Base-by-base conservation (phyloP, 495 filamentous ascomycete species). In the Chaetomium fimeti region DNA sequence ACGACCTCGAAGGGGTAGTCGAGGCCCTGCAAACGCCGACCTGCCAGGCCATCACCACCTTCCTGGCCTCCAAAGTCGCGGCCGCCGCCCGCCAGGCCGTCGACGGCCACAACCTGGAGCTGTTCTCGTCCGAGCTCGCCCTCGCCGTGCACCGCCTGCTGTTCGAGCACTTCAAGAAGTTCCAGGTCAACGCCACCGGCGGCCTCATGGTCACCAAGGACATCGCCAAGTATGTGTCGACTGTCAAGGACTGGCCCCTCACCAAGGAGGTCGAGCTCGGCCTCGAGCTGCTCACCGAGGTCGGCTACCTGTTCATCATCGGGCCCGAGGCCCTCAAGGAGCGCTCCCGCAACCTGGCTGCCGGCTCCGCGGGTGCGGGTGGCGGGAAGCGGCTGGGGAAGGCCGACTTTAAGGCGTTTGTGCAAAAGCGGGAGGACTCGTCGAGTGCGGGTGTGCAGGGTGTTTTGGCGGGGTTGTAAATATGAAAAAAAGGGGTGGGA, bases 301-400 rank as follows among this genome's bases (percentile, higher is more conserved):
- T 99, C 63, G 93, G 91, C n/a, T 96, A 91, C 75, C 76, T 99
- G 53, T 99, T 98, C 72, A 94, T 98, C 47, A 91, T 98, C 76
- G 91, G 91, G 22, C 87, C 89, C 15, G 93, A 97, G 78, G 93
- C 92, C 38, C 77, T 97, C 61, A 82, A 88, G 51, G 93, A 96
- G 78, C 81, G 91, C 58, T 77, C 77, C 47, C 68, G 82, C 32
- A 83, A 81, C 57, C 78, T 97, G 72, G 85, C 88, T 0, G 49
- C 70, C 1, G 43, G 48, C 15, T 28, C 52, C 1, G 15, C 64
- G 24, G 60, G 40, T 5, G 56, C n/a, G 16, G 67, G 60, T 2
- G 64, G 36, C 15, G 62, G 40, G 13, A 84, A 70, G 80, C 84
- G 77, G 77, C 72, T 84, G 71, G 78, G 69, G 68, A 91, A 82